Evolutionary conservation across 495 filamentous ascomycete species (phyloP).

Genomic region (Xylaria curta): DNA sequence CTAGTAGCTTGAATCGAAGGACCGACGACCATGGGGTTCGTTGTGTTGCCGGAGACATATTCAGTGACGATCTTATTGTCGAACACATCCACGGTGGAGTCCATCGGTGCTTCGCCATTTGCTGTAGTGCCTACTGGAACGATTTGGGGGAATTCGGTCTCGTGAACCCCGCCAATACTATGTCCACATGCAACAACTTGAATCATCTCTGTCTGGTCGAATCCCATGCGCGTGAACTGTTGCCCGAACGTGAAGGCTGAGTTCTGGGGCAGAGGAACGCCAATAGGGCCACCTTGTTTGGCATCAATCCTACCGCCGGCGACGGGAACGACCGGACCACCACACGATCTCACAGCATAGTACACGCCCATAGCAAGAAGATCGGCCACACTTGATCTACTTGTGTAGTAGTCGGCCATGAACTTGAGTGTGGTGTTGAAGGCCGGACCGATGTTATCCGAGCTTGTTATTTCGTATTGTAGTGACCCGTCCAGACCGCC

Average conservation of each 20-base stretch:
- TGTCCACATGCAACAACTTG: slow-evolving; percentile 67
- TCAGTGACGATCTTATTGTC: slow-evolving; percentile 64
- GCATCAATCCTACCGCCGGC: slow-evolving; percentile 63
- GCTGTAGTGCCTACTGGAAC: slow-evolving; percentile 52
- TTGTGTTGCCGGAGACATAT: slow-evolving; percentile 60
- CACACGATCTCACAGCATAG: slow-evolving; percentile 62
- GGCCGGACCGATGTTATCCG: slow-evolving; percentile 65
- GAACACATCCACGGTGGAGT: slow-evolving; percentile 54
- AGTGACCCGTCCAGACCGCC: slow-evolving; percentile 68
- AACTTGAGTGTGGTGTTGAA: slow-evolving; percentile 63
- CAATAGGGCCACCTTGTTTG: slow-evolving; percentile 52
- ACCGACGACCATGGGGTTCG: slow-evolving; percentile 60
- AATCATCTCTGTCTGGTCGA: slow-evolving; percentile 63
- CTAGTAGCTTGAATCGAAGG: slow-evolving; percentile 46
- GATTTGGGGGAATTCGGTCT: slow-evolving; percentile 59
- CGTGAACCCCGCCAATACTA: slow-evolving; percentile 66
- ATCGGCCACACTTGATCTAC: slow-evolving; percentile 59
- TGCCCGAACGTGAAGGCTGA: slow-evolving; percentile 55
- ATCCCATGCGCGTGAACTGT: slow-evolving; percentile 65
- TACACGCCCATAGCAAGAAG: slow-evolving; percentile 66
- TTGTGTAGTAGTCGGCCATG: slow-evolving; percentile 60
- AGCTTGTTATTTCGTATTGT: slow-evolving; percentile 61
- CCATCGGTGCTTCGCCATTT: slow-evolving; percentile 55
- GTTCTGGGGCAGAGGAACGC: slow-evolving; percentile 67
- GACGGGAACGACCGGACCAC: slow-evolving; percentile 63